phyloP scores from a whole-genome alignment of 208 protist genomes.

The Leishmania guyanensis region DNA sequence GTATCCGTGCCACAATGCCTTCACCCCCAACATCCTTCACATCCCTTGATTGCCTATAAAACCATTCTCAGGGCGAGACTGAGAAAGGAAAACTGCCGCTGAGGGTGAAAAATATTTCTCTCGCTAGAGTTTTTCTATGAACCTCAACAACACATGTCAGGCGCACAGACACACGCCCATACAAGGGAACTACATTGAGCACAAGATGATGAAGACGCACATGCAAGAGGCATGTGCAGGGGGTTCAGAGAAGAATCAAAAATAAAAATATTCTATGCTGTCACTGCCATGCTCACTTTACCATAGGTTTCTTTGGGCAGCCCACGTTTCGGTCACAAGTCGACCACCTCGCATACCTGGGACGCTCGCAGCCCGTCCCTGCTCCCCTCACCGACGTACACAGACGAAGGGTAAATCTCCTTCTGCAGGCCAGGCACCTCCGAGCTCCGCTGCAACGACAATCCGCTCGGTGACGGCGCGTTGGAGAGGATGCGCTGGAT shows the following conservation, averaged over 20 bases:
- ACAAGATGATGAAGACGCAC: too few relatives aligned
- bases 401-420: slow-evolving; percentile 47
- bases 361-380: background rate
- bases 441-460: background rate
- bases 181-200: background rate
- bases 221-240: background rate
- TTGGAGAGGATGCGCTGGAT: slow-evolving; percentile 17
- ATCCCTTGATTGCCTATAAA: background rate
- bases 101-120: background rate
- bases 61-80: background rate
- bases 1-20: background rate
- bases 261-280: background rate
- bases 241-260: background rate
- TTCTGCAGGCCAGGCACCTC: slow-evolving; percentile 33
- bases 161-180: background rate
- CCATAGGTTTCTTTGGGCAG: too few relatives aligned
- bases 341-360: background rate
- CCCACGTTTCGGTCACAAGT: background rate
- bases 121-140: background rate
- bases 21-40: background rate
- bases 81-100: background rate
- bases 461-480: background rate
- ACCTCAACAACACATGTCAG: background rate
- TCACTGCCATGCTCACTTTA: background rate
- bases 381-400: background rate